A percentile compares a stretch with the other conserved stretches of the same genome.
Conservation (phyloP, 2,329 filamentous ascomycete species). For the Aspergillus sp. region DNA sequence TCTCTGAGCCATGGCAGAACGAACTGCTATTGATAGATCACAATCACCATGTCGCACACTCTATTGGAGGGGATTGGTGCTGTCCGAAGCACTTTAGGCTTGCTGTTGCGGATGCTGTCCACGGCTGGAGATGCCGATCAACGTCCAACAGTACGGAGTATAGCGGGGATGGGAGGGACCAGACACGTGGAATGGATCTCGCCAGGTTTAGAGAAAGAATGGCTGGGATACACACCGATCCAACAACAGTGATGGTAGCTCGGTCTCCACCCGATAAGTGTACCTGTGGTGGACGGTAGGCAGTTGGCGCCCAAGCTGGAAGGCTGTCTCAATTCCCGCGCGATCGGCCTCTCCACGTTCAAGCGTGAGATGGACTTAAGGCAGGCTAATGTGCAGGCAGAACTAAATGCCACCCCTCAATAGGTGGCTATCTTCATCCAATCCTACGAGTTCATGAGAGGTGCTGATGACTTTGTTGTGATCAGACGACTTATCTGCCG, state of each 20-base stretch:
- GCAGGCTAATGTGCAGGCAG: no score
- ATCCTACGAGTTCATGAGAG: background rate
- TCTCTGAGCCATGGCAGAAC: conserved; percentile 14
- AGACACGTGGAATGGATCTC: background rate
- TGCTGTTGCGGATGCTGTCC: background rate
- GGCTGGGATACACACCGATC: background rate
- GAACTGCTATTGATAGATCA: background rate
- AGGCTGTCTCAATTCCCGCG: background rate
- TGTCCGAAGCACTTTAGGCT: background rate
- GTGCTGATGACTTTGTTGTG: background rate
- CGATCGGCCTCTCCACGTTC: background rate
- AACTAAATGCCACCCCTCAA: background rate
- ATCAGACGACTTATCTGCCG: background rate
- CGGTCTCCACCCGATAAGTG: background rate
- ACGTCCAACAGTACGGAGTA: background rate
- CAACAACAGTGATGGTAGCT: background rate
- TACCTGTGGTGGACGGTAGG: background rate
- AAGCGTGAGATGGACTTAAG: no score
- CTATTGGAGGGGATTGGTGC: no score
- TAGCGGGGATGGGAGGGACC: background rate
- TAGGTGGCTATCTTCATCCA: background rate
- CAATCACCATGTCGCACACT: conserved; percentile 13
- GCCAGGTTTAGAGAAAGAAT: background rate
- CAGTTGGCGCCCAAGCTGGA: background rate
- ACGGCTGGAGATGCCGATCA: background rate